These are phyloP conservation scores for Sporodiniella umbellata DNA, from an alignment of 371 early-diverging fungal genomes.

Conservation along the genomic window DNA sequence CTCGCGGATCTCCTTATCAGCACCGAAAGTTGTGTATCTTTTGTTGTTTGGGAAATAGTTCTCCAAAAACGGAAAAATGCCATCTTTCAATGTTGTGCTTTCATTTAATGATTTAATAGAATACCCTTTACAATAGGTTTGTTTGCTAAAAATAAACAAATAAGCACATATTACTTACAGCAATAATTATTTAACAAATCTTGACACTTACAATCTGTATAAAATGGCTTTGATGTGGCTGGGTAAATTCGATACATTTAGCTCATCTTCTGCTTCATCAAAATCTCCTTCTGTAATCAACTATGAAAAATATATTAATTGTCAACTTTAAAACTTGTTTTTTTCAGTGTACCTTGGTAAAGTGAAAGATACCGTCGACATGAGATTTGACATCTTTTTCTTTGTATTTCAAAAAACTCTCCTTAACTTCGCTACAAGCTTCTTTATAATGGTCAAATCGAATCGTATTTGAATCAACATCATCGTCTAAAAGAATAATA, in stretches of 20 bases:
- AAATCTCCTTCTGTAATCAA: conserved; percentile 1
- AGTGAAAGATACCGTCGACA: not conserved
- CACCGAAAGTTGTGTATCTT: conserved; percentile 7
- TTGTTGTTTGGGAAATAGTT: conserved; percentile 8
- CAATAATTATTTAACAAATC: not conserved
- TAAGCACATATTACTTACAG: not conserved
- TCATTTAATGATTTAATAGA: not conserved
- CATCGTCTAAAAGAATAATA: conserved; percentile 2
- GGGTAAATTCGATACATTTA: not conserved
- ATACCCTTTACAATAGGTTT: conserved; percentile 4
- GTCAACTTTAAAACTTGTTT: not conserved
- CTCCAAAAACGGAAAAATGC: conserved; percentile 3
- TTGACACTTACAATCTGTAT: not conserved
- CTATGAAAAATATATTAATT: not conserved
- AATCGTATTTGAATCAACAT: conserved; percentile 4
- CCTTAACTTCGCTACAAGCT: conserved; percentile 2
- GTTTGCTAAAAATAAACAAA: conserved; percentile 6
- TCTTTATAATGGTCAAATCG: conserved; percentile 1
- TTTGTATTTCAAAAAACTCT: not conserved
- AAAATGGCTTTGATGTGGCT: not conserved
- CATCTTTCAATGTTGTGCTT: conserved; percentile 6
- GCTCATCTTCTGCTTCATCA: not conserved
- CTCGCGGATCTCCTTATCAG: conserved; percentile 5
- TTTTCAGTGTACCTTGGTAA: not conserved
- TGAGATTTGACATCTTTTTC: conserved; percentile 3